A percentile compares a stretch with the other conserved stretches of the same genome.
Evolutionary conservation across 148 eudicot species (phyloP).

Genomic region (Bassia scoparia): DNA sequence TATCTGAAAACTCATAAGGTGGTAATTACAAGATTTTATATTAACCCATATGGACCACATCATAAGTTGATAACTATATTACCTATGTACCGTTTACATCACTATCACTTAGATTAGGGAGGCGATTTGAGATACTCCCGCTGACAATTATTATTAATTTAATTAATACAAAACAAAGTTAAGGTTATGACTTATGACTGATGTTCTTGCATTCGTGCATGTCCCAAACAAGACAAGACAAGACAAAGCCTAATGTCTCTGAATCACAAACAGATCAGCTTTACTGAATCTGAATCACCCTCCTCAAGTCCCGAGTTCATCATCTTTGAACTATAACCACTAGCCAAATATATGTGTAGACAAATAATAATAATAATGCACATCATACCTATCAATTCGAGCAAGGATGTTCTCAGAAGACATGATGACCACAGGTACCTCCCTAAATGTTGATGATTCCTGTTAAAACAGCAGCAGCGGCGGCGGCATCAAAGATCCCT

Average conservation of each 20-base stretch:
- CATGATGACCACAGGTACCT: constrained; percentile 47
- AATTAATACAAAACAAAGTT: background rate
- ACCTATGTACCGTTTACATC: background rate
- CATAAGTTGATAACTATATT: constrained; percentile 12
- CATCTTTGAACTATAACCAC: too few species aligned
- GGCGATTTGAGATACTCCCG: constrained; percentile 8
- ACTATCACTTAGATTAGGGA: constrained; percentile 19
- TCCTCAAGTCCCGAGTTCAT: too few species aligned
- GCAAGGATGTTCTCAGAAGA: constrained; percentile 48
- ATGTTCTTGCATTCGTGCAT: constrained; percentile 10
- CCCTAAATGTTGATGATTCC: constrained; percentile 44
- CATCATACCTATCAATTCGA: constrained; percentile 43
- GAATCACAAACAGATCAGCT: constrained; percentile 11
- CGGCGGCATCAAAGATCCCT: background rate
- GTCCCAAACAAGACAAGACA: constrained; percentile 20
- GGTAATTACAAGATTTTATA: background rate
- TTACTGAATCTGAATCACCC: background rate
- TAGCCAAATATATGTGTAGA: too few species aligned
- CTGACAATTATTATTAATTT: constrained; percentile 14
- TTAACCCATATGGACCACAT: background rate
- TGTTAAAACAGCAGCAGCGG: constrained; percentile 27
- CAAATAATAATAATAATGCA: background rate
- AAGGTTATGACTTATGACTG: constrained; percentile 1
- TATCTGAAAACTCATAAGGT: constrained; percentile 17
- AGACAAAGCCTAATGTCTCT: constrained; percentile 20